These are phyloP conservation scores for Berberis vulgaris DNA, from an alignment of 164 flowering plant species.

Conservation along the genomic window DNA sequence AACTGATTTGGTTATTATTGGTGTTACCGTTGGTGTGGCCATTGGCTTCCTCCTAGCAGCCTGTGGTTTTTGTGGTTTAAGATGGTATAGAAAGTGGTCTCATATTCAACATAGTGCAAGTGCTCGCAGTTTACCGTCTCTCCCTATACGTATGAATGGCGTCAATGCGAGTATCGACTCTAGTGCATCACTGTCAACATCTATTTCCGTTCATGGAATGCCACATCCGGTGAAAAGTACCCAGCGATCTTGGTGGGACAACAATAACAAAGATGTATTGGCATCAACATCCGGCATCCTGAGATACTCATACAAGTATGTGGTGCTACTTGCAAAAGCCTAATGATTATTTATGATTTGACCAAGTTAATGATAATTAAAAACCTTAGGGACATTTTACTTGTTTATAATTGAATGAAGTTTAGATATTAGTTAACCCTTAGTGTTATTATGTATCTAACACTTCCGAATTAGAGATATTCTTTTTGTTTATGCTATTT, in stretches of 20 bases:
- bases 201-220: slow-evolving; percentile 23
- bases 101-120: slow-evolving; percentile 23
- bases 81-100: slow-evolving; percentile 60
- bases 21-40: slow-evolving; percentile 66
- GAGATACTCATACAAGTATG: slow-evolving; percentile 87
- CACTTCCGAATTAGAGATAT: too few relatives aligned
- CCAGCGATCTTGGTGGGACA: slow-evolving; percentile 51
- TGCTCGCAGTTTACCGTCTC: slow-evolving; percentile 37
- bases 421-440: too few relatives aligned
- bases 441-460: too few relatives aligned
- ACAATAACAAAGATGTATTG: slow-evolving; percentile 44
- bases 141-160: slow-evolving; percentile 71
- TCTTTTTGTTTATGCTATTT: too few relatives aligned
- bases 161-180: slow-evolving; percentile 45
- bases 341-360: neutral
- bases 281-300: slow-evolving; percentile 68
- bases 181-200: slow-evolving; percentile 55
- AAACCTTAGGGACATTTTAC: too few relatives aligned
- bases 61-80: slow-evolving; percentile 42
- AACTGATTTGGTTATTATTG: slow-evolving; percentile 57
- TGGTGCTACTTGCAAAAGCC: neutral
- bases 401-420: too few relatives aligned
- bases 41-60: slow-evolving; percentile 60
- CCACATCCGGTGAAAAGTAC: slow-evolving; percentile 22
- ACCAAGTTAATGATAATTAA: neutral